phyloP scores from a whole-genome alignment of 371 early-diverging fungal genomes.

The Zychaea mexicana region DNA sequence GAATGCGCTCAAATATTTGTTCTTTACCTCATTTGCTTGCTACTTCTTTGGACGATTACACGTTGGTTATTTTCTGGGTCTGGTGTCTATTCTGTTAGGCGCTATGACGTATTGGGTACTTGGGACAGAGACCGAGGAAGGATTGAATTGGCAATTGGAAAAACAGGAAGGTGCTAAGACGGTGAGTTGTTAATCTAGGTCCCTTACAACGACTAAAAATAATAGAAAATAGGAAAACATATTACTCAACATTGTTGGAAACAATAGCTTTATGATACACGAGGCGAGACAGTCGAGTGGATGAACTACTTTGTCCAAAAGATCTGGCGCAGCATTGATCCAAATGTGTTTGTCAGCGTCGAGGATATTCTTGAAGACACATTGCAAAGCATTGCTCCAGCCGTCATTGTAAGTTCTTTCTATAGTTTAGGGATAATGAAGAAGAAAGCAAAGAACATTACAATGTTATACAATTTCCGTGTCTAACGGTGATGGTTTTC shows the following conservation, averaged over 20 bases:
- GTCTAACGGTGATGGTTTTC: too few relatives aligned
- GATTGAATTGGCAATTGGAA: constrained; percentile 31
- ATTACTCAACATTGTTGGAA: background rate
- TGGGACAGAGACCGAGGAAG: constrained; percentile 21
- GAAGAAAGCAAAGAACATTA: too few relatives aligned
- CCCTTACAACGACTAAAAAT: background rate
- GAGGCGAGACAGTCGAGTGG: constrained; percentile 34
- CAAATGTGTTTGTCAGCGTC: constrained; percentile 23
- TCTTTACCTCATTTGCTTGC: constrained; percentile 10
- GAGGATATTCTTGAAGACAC: constrained; percentile 34
- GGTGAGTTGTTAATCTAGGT: constrained; percentile 9
- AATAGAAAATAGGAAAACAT: too few relatives aligned
- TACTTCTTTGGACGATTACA: constrained; percentile 25
- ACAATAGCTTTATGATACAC: constrained; percentile 18
- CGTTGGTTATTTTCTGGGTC: constrained; percentile 16
- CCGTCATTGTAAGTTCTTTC: constrained; percentile 28
- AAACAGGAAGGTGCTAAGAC: constrained; percentile 22
- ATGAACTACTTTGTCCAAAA: constrained; percentile 28
- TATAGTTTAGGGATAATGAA: too few relatives aligned
- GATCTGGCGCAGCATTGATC: constrained; percentile 36
- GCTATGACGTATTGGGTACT: constrained; percentile 20
- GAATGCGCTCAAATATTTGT: constrained; percentile 25
- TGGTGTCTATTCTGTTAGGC: constrained; percentile 10
- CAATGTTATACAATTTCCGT: too few relatives aligned
- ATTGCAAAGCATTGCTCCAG: constrained; percentile 19